Evolutionary conservation across 352 stramenopile species (phyloP), one percentile per base, ranked within the genome.

Genomic region (Hyaloperonospora arabidopsidis): DNA sequence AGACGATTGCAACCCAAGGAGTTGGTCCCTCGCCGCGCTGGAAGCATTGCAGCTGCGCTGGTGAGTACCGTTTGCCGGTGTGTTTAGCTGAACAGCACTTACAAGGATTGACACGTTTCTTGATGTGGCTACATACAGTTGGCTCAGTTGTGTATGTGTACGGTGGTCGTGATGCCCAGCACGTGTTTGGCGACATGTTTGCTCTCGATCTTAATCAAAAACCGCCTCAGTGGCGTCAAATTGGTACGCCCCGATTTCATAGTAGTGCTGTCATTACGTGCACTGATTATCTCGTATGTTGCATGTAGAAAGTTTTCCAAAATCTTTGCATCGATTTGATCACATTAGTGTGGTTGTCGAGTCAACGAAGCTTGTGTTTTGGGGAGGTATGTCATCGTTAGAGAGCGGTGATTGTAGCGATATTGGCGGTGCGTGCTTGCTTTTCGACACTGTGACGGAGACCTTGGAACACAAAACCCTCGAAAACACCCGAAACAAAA

Each of bases 151-250:
- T 94, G 61, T 88, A 87, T 38, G 51, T 93, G 1, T 75, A 80
- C 36, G 84, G 84, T 17, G 84, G 84, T 19, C 80, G 84, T 6
- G 67, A 91, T 49, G 65, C 68, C 0, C 74, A 74, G n/a, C 69
- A 59, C 12, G 84, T 90, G 1, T 87, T 90, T 49, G 60, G 55
- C 18, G 84, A 94, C 54, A 55, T 93, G 8, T 86, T 75, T 56
- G 69, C 78, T 15, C 53, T 94, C 1, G 76, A 92, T 43, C 43
- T 94, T 10, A 48, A 19, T 2, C 51, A 69, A 32, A 61, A 45
- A 8, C 52, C 66, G 1, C 62, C 56, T 0, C 40, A 58, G 35
- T 93, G 80, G 82, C 70, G 66, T 39, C 61, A 63, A 45, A 76
- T 89, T 35, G 74, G 73, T 87, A 57, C 36, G 50, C 15, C 21